Evolutionary conservation across 345 rosid species (phyloP).

Genomic region (Draba incana): DNA sequence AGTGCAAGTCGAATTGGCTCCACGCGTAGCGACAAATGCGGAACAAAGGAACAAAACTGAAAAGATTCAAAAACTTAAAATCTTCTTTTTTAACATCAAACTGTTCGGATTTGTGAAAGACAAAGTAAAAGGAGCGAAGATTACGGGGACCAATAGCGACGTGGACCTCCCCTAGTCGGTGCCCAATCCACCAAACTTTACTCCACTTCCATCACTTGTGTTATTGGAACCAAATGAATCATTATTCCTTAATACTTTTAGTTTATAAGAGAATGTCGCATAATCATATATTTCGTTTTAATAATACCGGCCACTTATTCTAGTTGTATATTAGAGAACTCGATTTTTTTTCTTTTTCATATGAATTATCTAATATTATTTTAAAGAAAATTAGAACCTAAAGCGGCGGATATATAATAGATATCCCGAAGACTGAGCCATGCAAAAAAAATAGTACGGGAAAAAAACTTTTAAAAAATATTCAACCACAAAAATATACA

Average conservation of each 20-base stretch:
- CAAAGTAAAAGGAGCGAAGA: conserved; percentile 30
- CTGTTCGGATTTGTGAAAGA: conserved; percentile 37
- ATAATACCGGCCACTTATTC: too few species aligned
- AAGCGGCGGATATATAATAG: too few species aligned
- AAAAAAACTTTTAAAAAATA: too few species aligned
- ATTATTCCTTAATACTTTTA: neutral
- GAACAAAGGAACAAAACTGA: conserved; percentile 27
- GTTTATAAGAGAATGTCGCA: neutral
- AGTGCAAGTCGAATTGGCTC: conserved; percentile 6
- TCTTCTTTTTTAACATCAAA: conserved; percentile 31
- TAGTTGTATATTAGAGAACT: too few species aligned
- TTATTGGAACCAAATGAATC: neutral
- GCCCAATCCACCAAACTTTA: conserved; percentile 39
- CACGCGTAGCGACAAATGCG: conserved; percentile 37
- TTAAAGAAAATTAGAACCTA: too few species aligned
- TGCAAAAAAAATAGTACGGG: too few species aligned
- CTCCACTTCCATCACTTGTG: conserved; percentile 18
- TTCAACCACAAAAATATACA: too few species aligned
- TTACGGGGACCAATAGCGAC: conserved; percentile 45
- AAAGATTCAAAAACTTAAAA: conserved; percentile 24
- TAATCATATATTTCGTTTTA: too few species aligned
- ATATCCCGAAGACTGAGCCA: too few species aligned
- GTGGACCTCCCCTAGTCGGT: conserved; percentile 42
- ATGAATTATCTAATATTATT: too few species aligned
- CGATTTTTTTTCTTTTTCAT: too few species aligned